Conservation (phyloP, 352 stramenopile genomes). For the Phytopythium aichiense region DNA sequence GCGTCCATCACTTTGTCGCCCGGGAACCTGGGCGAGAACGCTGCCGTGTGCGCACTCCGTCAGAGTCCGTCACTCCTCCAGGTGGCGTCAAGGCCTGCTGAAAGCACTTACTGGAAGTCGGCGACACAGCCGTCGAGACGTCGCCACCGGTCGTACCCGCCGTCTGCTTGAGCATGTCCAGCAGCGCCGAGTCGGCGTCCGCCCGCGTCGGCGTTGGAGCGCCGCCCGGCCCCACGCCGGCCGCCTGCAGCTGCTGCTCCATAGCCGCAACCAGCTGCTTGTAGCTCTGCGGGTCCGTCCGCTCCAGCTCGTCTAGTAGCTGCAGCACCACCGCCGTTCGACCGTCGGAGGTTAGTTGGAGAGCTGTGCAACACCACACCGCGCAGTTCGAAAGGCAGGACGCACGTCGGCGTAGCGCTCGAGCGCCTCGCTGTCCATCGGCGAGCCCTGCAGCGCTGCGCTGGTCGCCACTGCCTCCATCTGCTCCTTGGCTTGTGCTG, state of each 20-base stretch:
- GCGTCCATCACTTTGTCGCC: constrained; percentile 71
- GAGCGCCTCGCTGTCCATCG: constrained; percentile 59
- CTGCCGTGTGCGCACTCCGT: constrained; percentile 12
- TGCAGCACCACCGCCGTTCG: constrained; percentile 13
- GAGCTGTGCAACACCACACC: neutral
- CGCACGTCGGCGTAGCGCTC: constrained; percentile 73
- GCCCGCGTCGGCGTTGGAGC: neutral
- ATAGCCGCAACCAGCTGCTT: constrained; percentile 59
- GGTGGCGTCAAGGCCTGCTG: neutral
- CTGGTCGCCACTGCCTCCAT: neutral
- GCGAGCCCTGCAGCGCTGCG: constrained; percentile 5
- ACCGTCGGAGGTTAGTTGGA: constrained; percentile 10
- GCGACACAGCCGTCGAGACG: neutral
- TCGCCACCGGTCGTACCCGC: neutral
- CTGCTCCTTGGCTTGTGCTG: neutral
- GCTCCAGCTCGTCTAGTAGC: constrained; percentile 71
- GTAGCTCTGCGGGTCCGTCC: constrained; percentile 65
- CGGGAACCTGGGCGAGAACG: constrained; percentile 61
- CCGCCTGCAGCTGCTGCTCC: constrained; percentile 47
- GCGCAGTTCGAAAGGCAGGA: neutral
- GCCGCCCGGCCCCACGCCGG: constrained; percentile 6
- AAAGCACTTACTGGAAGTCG: neutral
- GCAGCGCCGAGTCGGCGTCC: constrained; percentile 32
- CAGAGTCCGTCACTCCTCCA: neutral
- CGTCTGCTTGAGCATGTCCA: constrained; percentile 48